These are phyloP conservation scores for Dothidotthia symphoricarpi DNA, from an alignment of 2,329 filamentous ascomycete species.

Conservation along the genomic window DNA sequence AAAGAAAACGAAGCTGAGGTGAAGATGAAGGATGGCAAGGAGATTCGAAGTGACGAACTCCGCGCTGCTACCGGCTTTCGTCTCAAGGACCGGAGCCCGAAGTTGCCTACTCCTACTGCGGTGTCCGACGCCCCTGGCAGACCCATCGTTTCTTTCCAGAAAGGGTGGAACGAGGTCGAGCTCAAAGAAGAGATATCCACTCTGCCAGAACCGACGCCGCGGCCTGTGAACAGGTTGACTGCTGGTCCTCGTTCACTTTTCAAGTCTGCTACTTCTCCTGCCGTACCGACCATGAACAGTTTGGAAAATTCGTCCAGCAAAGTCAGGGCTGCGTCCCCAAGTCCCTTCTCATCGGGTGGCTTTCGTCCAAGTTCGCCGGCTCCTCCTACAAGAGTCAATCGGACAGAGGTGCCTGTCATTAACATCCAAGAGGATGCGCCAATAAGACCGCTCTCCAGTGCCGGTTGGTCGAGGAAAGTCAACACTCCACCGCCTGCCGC, in stretches of 20 bases:
- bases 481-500: slow-evolving; percentile 23
- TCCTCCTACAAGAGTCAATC: slow-evolving; percentile 19
- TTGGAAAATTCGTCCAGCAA: slow-evolving; percentile 37
- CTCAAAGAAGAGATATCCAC: slow-evolving; percentile 53
- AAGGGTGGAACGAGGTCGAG: slow-evolving; percentile 76
- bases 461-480: slow-evolving; percentile 27
- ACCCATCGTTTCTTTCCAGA: slow-evolving; percentile 96
- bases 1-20: slow-evolving; percentile 36
- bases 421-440: slow-evolving; percentile 32
- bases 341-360: slow-evolving; percentile 29
- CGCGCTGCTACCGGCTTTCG: slow-evolving; percentile 86
- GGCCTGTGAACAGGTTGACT: slow-evolving; percentile 17
- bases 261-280: slow-evolving; percentile 44
- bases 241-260: slow-evolving; percentile 27
- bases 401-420: slow-evolving; percentile 20
- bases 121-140: slow-evolving; percentile 88
- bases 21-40: slow-evolving; percentile 73
- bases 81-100: slow-evolving; percentile 80
- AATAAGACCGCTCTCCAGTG: slow-evolving; percentile 26
- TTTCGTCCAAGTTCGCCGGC: slow-evolving; percentile 18
- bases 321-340: slow-evolving; percentile 12
- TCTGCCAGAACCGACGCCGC: slow-evolving; percentile 20
- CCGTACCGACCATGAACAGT: slow-evolving; percentile 53
- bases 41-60: slow-evolving; percentile 84
- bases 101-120: slow-evolving; percentile 81